A percentile compares a stretch with the other conserved stretches of the same genome.
These are phyloP conservation scores for Pontederia paniculata DNA, from an alignment of 176 grass and related monocot genomes.

Conservation along the genomic window DNA sequence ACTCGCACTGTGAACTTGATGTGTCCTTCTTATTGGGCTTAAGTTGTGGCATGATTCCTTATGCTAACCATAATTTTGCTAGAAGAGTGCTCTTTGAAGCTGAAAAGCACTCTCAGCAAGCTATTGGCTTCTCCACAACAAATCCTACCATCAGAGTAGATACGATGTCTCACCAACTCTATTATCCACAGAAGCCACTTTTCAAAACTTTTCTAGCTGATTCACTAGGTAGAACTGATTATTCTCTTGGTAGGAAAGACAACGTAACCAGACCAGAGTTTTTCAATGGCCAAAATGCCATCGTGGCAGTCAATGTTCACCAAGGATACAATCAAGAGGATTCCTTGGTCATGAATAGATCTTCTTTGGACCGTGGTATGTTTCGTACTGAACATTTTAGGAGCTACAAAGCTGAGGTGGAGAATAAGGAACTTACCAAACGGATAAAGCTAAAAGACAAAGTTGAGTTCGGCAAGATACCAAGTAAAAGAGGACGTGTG, in stretches of 20 bases:
- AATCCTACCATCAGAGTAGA: conserved; percentile 79
- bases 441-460: conserved; percentile 59
- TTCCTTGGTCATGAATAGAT: conserved; percentile 90
- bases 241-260: conserved; percentile 44
- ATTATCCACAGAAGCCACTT: conserved; percentile 85
- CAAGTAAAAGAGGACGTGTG: conserved; percentile 86
- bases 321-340: conserved; percentile 98
- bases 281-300: conserved; percentile 97
- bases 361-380: conserved; percentile 92
- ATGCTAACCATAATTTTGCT: conserved; percentile 96
- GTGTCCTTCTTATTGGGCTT: conserved; percentile 73
- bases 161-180: conserved; percentile 83
- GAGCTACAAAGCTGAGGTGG: conserved; percentile 81
- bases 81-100: conserved; percentile 76
- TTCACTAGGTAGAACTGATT: conserved; percentile 55
- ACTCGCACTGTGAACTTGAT: conserved; percentile 83
- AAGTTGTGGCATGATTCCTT: conserved; percentile 84
- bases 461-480: conserved; percentile 67
- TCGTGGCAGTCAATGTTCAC: conserved; percentile 93
- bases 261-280: conserved; percentile 55
- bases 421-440: conserved; percentile 55
- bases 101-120: conserved; percentile 94
- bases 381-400: conserved; percentile 73
- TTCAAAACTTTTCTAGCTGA: conserved; percentile 80
- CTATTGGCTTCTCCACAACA: conserved; percentile 88